Evolutionary conservation across 2,329 filamentous ascomycete species (phyloP).

Genomic region (Cordyceps tenuipes): DNA sequence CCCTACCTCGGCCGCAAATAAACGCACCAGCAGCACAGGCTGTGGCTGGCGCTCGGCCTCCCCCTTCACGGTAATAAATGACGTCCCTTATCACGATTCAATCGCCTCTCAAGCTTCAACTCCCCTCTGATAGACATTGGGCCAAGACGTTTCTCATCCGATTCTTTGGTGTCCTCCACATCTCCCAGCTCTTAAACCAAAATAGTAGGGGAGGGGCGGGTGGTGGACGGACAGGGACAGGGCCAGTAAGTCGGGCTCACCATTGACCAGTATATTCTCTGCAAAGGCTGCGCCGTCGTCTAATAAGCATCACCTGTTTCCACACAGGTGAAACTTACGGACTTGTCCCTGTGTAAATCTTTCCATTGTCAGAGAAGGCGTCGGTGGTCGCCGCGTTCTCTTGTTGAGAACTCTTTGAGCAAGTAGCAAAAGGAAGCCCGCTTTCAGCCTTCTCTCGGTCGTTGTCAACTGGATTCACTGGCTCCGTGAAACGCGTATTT

Average conservation of each 20-base stretch:
- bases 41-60: background rate
- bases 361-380: background rate
- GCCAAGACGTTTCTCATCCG: constrained; percentile 6
- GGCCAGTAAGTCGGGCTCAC: background rate
- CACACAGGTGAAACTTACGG: constrained; percentile 2
- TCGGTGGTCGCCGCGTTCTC: too few relatives aligned
- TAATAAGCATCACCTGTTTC: constrained; percentile 1
- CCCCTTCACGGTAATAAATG: background rate
- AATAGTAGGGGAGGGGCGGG: constrained; percentile 2
- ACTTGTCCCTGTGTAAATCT: background rate
- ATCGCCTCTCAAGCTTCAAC: background rate
- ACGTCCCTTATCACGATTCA: background rate
- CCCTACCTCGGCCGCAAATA: background rate
- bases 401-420: too few relatives aligned
- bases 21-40: background rate
- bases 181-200: background rate
- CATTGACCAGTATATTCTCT: background rate
- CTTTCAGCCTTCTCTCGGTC: constrained; percentile 2
- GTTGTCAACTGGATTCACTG: background rate
- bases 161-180: constrained; percentile 1
- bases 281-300: background rate
- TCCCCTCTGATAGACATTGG: background rate
- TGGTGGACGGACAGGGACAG: constrained; percentile 1
- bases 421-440: background rate
- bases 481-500: background rate